phyloP scores from a whole-genome alignment of 164 flowering plant species.

The Piper betle region DNA sequence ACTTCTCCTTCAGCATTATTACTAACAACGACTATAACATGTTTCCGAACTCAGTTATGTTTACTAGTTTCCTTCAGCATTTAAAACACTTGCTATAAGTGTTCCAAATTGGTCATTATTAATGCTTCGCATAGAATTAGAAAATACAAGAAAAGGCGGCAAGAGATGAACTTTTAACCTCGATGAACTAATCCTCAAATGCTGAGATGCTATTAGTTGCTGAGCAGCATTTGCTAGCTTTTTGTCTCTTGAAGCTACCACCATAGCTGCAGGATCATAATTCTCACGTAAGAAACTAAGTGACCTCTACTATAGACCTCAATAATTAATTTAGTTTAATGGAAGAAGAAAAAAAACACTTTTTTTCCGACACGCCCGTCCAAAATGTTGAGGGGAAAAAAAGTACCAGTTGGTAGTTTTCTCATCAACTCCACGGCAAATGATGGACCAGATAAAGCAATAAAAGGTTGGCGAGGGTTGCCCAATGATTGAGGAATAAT shows the following conservation, averaged over 20 bases:
- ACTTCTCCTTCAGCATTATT: no score
- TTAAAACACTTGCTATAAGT: no score
- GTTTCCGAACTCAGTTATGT: no score
- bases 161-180: conserved; percentile 28
- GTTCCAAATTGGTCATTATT: no score
- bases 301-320: conserved; percentile 1
- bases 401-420: conserved; percentile 78
- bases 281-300: conserved; percentile 4
- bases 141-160: neutral
- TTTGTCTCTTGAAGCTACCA: conserved; percentile 88
- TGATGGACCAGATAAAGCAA: conserved; percentile 92
- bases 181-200: conserved; percentile 80
- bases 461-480: conserved; percentile 84
- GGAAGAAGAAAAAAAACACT: no score
- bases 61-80: no score
- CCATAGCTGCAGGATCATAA: conserved; percentile 60
- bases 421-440: conserved; percentile 85
- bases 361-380: neutral
- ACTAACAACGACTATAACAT: no score
- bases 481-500: conserved; percentile 67
- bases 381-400: neutral
- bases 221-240: conserved; percentile 73
- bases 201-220: conserved; percentile 73
- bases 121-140: no score
- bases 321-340: no score